A percentile compares a stretch with the other conserved stretches of the same genome.
These are phyloP conservation scores for Erodium maritimum DNA, from an alignment of 345 rosid species.

Conservation along the genomic window DNA sequence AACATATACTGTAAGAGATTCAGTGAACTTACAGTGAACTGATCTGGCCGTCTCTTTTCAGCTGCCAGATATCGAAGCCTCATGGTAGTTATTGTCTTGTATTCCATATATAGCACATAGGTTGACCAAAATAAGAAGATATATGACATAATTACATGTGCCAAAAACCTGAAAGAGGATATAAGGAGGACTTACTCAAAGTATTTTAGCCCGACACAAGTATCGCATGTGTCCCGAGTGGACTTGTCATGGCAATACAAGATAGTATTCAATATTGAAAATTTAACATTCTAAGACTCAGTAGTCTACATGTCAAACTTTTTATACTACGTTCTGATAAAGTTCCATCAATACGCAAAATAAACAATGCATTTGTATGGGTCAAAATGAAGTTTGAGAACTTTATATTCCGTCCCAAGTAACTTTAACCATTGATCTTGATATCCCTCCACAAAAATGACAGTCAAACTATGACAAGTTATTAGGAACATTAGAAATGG, in stretches of 20 bases:
- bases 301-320: neutral
- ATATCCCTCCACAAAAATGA: neutral
- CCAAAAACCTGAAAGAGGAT: conserved; percentile 60
- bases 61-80: conserved; percentile 65
- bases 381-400: too few species aligned
- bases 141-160: conserved; percentile 65
- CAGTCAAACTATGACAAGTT: neutral
- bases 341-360: too few species aligned
- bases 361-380: too few species aligned
- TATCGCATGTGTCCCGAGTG: neutral
- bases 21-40: conserved; percentile 57
- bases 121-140: conserved; percentile 67
- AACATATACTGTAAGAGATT: neutral
- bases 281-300: neutral
- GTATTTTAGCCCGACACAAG: neutral
- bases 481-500: too few species aligned
- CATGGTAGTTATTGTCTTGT: conserved; percentile 57
- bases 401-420: too few species aligned
- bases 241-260: too few species aligned
- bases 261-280: too few species aligned
- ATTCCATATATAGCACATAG: conserved; percentile 53
- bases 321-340: neutral
- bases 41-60: conserved; percentile 82
- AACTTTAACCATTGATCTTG: neutral
- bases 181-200: neutral